Evolutionary conservation across 495 filamentous ascomycete species (phyloP).

Genomic region (Paragyromitra xinjiangensis): DNA sequence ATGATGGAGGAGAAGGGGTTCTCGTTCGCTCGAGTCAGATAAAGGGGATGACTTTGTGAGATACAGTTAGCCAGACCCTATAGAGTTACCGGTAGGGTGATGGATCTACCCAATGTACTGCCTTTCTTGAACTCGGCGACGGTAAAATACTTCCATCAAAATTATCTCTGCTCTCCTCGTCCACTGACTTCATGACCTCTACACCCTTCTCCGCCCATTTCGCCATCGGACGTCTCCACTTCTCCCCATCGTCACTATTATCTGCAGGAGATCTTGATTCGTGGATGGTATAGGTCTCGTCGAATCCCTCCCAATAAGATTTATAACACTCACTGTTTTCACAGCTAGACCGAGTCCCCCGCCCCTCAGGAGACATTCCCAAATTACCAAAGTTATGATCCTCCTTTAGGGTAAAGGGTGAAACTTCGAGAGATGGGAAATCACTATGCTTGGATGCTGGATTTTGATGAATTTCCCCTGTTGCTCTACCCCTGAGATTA

Average conservation of each 20-base stretch:
- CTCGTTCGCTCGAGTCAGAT: constrained; percentile 27
- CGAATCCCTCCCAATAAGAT: constrained; percentile 45
- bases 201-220: constrained; percentile 49
- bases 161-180: constrained; percentile 35
- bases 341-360: background rate
- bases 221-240: constrained; percentile 42
- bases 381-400: constrained; percentile 40
- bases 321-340: constrained; percentile 24
- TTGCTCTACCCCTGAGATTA: constrained; percentile 22
- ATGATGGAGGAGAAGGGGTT: constrained; percentile 36
- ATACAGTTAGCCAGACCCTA: constrained; percentile 11
- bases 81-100: background rate
- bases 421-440: constrained; percentile 5
- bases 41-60: constrained; percentile 38
- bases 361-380: constrained; percentile 25
- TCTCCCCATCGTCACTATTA: constrained; percentile 31
- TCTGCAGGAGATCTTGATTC: constrained; percentile 10
- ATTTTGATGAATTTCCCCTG: constrained; percentile 2
- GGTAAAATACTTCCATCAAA: background rate
- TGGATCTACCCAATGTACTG: constrained; percentile 34
- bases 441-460: background rate
- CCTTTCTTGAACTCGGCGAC: constrained; percentile 12
- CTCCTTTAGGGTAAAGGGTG: constrained; percentile 24
- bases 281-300: constrained; percentile 29
- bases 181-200: constrained; percentile 45